These are phyloP conservation scores for Boechera stricta DNA, from an alignment of 345 rosid species.

Conservation along the genomic window DNA sequence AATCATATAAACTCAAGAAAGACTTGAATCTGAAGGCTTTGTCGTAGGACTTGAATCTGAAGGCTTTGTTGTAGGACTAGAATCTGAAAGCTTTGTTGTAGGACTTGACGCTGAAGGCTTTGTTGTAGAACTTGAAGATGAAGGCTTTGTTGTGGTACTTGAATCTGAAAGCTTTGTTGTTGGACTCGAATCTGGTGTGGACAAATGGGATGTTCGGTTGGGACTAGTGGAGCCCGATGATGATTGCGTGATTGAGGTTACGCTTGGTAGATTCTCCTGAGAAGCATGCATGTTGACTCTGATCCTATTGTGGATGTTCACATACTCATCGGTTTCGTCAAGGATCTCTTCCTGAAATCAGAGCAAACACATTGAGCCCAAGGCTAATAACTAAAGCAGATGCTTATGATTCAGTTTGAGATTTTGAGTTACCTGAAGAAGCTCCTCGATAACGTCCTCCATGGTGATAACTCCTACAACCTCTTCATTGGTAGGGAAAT, in stretches of 20 bases:
- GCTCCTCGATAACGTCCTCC: slow-evolving; percentile 99
- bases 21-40: not conserved
- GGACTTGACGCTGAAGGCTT: slow-evolving; percentile 16
- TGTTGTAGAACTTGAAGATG: not conserved
- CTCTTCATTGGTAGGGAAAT: slow-evolving; percentile 68
- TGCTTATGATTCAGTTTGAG: slow-evolving; percentile 10
- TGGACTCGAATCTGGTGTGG: slow-evolving; percentile 44
- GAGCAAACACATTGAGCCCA: slow-evolving; percentile 13
- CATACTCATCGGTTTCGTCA: slow-evolving; percentile 95
- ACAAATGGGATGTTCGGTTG: slow-evolving; percentile 33
- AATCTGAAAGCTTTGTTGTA: slow-evolving; percentile 14
- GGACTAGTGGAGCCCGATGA: slow-evolving; percentile 48
- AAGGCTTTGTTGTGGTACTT: not conserved
- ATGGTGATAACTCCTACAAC: slow-evolving; percentile 91
- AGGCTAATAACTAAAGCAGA: not conserved
- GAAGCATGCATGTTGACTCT: slow-evolving; percentile 81
- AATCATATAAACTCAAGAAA: not conserved
- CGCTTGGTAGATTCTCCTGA: slow-evolving; percentile 53
- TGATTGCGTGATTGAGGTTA: slow-evolving; percentile 45
- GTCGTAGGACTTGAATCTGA: not conserved
- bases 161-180: slow-evolving; percentile 24
- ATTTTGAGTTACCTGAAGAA: slow-evolving; percentile 74
- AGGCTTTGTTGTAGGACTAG: not conserved
- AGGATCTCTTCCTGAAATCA: slow-evolving; percentile 87
- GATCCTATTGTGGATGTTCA: slow-evolving; percentile 93